Evolutionary conservation across 495 filamentous ascomycete species (phyloP).

Genomic region (Geoglossum glabrum): DNA sequence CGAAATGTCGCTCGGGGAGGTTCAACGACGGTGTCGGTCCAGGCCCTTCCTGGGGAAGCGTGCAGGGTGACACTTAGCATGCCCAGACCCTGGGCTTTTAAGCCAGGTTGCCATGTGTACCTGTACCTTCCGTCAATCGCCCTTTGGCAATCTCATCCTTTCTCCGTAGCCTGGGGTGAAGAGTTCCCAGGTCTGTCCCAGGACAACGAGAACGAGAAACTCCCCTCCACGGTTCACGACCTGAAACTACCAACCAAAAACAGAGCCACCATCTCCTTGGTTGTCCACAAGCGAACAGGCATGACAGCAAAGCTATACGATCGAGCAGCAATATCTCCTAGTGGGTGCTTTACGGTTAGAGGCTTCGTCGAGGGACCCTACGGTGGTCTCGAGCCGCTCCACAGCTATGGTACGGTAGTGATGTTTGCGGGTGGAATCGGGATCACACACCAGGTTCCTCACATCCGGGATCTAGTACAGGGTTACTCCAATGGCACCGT

Average conservation of each 20-base stretch:
- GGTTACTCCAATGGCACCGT: conserved; percentile 52
- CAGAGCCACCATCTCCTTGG: conserved; percentile 44
- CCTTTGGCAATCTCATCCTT: conserved; percentile 77
- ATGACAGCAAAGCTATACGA: conserved; percentile 72
- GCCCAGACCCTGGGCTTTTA: conserved; percentile 53
- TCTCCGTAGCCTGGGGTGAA: conserved; percentile 77
- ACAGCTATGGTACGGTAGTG: conserved; percentile 77
- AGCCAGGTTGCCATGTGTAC: conserved; percentile 59
- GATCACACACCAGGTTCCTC: conserved; percentile 89
- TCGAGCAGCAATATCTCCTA: conserved; percentile 25
- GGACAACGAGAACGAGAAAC: not conserved
- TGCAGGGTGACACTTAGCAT: conserved; percentile 64
- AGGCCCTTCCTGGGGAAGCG: conserved; percentile 64
- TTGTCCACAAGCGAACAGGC: conserved; percentile 70
- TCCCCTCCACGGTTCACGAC: not conserved
- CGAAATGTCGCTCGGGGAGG: conserved; percentile 39
- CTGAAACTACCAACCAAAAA: conserved; percentile 11
- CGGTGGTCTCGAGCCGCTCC: conserved; percentile 56
- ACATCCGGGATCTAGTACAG: conserved; percentile 57
- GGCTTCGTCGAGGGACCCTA: conserved; percentile 76
- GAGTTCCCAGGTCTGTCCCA: conserved; percentile 5
- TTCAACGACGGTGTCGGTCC: conserved; percentile 49
- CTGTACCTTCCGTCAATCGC: conserved; percentile 64
- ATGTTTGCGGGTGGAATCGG: conserved; percentile 85
- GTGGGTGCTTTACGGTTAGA: conserved; percentile 27